phyloP scores from a whole-genome alignment of 306 rosid genomes.

The Bauhinia variegata region DNA sequence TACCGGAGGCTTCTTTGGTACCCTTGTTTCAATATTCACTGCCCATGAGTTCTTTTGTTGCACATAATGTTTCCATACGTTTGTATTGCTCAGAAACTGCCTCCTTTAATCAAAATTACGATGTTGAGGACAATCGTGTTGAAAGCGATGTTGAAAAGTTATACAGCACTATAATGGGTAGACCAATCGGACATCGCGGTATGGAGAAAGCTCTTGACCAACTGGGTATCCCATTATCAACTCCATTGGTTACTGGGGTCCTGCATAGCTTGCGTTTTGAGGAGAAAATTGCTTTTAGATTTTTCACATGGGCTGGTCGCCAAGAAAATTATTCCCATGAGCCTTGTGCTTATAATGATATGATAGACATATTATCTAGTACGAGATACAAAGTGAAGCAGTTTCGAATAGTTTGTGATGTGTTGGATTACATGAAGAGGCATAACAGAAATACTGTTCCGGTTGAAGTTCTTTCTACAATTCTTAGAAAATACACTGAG shows the following conservation, averaged over 20 bases:
- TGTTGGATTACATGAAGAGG: conserved; percentile 91
- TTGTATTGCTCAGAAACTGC: conserved; percentile 55
- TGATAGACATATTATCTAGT: conserved; percentile 83
- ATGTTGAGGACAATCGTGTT: conserved; percentile 25
- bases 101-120: conserved; percentile 33
- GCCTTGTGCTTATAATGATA: conserved; percentile 63
- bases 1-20: conserved; percentile 11
- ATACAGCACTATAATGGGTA: conserved; percentile 51
- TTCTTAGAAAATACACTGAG: conserved; percentile 73
- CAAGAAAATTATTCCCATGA: conserved; percentile 79
- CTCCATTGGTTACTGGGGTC: conserved; percentile 69
- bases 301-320: conserved; percentile 85
- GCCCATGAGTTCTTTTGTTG: conserved; percentile 22
- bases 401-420: conserved; percentile 81
- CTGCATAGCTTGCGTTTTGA: conserved; percentile 72
- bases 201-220: conserved; percentile 71
- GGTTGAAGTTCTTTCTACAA: conserved; percentile 60
- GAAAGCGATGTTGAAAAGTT: conserved; percentile 55
- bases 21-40: conserved; percentile 38
- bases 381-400: conserved; percentile 76
- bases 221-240: conserved; percentile 52
- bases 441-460: conserved; percentile 64
- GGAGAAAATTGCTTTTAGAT: conserved; percentile 83
- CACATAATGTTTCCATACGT: conserved; percentile 23
- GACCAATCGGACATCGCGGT: conserved; percentile 49